phyloP scores from a whole-genome alignment of 306 rosid species.

The Arachis hypogaea region DNA sequence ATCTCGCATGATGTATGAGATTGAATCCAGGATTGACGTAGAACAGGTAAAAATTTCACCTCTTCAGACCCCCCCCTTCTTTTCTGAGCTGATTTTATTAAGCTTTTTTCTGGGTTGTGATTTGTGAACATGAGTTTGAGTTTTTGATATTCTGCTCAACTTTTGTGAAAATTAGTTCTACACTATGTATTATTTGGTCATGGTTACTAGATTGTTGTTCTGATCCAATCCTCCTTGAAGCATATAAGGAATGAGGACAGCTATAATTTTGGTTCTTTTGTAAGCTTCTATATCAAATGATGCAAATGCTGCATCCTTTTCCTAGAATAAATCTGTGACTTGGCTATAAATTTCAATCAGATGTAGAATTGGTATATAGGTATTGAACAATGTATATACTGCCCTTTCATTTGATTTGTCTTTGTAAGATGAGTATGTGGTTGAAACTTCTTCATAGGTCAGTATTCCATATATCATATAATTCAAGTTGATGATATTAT shows the following conservation, averaged over 20 bases:
- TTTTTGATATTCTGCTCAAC: slow-evolving; percentile 17
- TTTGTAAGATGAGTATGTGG: slow-evolving; percentile 3
- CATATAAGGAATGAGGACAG: slow-evolving; percentile 16
- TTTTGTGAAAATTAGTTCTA: slow-evolving; percentile 7
- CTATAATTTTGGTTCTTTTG: slow-evolving; percentile 24
- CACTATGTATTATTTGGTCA: neutral
- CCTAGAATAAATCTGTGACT: slow-evolving; percentile 11
- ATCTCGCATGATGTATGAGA: slow-evolving; percentile 68
- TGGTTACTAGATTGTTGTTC: neutral
- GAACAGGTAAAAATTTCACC: slow-evolving; percentile 64
- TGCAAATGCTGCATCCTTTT: slow-evolving; percentile 45
- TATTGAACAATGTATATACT: neutral
- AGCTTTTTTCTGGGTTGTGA: neutral
- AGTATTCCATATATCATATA: neutral
- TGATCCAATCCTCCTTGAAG: slow-evolving; percentile 24
- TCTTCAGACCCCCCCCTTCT: neutral
- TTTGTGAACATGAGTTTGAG: slow-evolving; percentile 8
- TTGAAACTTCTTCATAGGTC: neutral
- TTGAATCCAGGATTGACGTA: slow-evolving; percentile 75
- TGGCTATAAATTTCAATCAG: slow-evolving; percentile 16
- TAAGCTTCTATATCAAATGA: slow-evolving; percentile 19
- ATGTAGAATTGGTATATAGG: slow-evolving; percentile 9
- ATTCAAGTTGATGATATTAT: neutral
- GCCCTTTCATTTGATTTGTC: slow-evolving; percentile 30
- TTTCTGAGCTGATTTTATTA: neutral